phyloP scores from a whole-genome alignment of 2,329 filamentous ascomycete genomes.

The Nannizzia gypsea region DNA sequence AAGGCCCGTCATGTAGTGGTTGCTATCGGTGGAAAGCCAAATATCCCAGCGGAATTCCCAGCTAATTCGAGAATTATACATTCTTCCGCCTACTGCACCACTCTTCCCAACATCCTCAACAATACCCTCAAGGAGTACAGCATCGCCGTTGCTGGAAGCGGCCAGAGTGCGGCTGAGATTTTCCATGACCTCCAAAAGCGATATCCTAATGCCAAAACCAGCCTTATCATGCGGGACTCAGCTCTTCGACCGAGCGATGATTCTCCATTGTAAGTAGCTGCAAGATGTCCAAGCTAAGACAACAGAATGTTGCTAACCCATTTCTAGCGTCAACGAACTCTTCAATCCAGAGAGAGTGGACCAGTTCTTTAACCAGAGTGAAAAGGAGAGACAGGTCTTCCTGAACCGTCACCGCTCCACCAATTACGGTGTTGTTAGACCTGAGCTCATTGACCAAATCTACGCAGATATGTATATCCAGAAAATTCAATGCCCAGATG shows the following conservation, averaged over 20 bases:
- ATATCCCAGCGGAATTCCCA: slow-evolving; percentile 59
- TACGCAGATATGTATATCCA: slow-evolving; percentile 85
- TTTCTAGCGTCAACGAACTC: slow-evolving; percentile 72
- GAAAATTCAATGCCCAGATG: slow-evolving; percentile 56
- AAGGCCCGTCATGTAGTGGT: slow-evolving; percentile 46
- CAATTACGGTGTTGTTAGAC: slow-evolving; percentile 87
- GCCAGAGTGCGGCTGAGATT: slow-evolving; percentile 89
- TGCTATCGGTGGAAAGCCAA: slow-evolving; percentile 55
- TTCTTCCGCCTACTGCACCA: slow-evolving; percentile 67
- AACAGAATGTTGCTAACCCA: neutral
- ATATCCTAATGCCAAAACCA: slow-evolving; percentile 71
- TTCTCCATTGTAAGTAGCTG: slow-evolving; percentile 68
- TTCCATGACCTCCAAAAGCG: slow-evolving; percentile 75
- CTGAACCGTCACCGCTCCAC: slow-evolving; percentile 65
- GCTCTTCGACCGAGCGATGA: slow-evolving; percentile 86
- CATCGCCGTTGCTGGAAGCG: slow-evolving; percentile 79
- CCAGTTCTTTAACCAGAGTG: slow-evolving; percentile 56
- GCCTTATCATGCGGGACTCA: slow-evolving; percentile 67
- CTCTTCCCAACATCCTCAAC: slow-evolving; percentile 28
- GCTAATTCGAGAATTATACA: slow-evolving; percentile 66
- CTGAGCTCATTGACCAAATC: slow-evolving; percentile 78
- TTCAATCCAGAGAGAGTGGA: slow-evolving; percentile 85
- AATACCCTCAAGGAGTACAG: slow-evolving; percentile 43
- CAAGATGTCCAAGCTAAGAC: slow-evolving; percentile 5
- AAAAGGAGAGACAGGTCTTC: slow-evolving; percentile 42